A percentile compares a stretch with the other conserved stretches of the same genome.
These are phyloP conservation scores for Cylindrotheca fusiformis DNA, from an alignment of 108 stramenopile species.

Conservation along the genomic window DNA sequence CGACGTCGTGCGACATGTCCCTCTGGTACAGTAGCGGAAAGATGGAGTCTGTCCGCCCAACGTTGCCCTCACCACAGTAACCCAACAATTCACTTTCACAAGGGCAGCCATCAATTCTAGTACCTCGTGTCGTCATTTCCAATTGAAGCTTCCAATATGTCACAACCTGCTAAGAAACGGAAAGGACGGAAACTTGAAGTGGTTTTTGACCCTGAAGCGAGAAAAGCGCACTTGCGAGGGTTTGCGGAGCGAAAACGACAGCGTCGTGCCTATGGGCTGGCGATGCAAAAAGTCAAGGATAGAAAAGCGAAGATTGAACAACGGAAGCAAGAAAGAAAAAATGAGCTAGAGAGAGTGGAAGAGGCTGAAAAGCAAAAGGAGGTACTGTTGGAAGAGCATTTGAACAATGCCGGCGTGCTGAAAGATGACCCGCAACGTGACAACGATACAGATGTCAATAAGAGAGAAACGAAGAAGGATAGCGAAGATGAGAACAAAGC, in stretches of 20 bases:
- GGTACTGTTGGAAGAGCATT: constrained; percentile 25
- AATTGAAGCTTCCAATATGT: too few species aligned
- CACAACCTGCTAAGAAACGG: too few species aligned
- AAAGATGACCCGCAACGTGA: neutral
- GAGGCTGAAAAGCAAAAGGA: constrained; percentile 69
- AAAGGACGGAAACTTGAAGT: constrained; percentile 51
- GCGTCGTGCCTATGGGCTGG: constrained; percentile 82
- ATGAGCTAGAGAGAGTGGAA: constrained; percentile 56
- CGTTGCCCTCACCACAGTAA: too few species aligned
- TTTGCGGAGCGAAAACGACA: constrained; percentile 74
- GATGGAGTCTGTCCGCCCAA: too few species aligned
- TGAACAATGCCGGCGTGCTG: neutral
- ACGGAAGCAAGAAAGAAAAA: constrained; percentile 53
- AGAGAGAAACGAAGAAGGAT: neutral
- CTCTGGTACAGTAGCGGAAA: too few species aligned
- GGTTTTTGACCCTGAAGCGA: constrained; percentile 73
- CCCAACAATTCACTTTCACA: too few species aligned
- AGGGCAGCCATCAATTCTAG: too few species aligned
- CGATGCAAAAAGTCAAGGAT: constrained; percentile 91
- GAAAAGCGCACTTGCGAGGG: constrained; percentile 64
- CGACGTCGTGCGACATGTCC: too few species aligned
- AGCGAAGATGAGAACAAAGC: constrained; percentile 25
- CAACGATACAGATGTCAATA: constrained; percentile 1
- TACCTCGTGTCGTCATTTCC: too few species aligned
- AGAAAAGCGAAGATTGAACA: constrained; percentile 69